Percentiles rank a stretch among this genome's conserved stretches.
Conservation (phyloP, 768 basidiomycete species). For the Mycena belliarum region DNA sequence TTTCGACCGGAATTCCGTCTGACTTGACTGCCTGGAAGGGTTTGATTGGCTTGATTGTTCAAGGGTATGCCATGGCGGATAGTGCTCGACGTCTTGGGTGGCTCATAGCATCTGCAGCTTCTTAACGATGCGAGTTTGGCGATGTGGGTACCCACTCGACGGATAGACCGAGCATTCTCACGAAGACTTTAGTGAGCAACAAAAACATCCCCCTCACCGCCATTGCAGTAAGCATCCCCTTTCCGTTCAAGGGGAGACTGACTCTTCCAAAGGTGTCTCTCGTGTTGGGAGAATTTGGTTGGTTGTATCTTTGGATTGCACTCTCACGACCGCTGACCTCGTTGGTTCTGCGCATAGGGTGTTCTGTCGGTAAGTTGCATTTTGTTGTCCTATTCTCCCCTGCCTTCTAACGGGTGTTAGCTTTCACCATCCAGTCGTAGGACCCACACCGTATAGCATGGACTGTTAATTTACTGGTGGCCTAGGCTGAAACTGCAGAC, state of each 20-base stretch:
- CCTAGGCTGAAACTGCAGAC: constrained; percentile 44
- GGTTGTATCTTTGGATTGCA: too few relatives aligned
- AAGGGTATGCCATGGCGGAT: constrained; percentile 37
- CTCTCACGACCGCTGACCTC: too few relatives aligned
- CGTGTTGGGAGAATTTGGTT: constrained; percentile 49
- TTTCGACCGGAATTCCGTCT: background rate
- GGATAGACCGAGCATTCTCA: constrained; percentile 2
- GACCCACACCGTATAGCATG: constrained; percentile 14
- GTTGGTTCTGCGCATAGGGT: constrained; percentile 23
- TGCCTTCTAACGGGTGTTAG: constrained; percentile 26
- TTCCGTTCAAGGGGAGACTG: background rate
- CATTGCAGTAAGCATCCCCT: constrained; percentile 38
- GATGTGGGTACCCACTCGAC: constrained; percentile 32
- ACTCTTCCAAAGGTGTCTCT: constrained; percentile 35
- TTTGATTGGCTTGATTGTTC: constrained; percentile 56
- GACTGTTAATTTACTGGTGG: background rate
- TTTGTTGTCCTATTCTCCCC: background rate
- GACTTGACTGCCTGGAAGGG: constrained; percentile 33
- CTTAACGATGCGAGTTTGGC: constrained; percentile 44
- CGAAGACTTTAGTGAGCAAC: constrained; percentile 45
- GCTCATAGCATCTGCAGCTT: constrained; percentile 32
- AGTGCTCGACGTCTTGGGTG: background rate
- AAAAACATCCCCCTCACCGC: constrained; percentile 43
- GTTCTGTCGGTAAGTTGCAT: constrained; percentile 41
- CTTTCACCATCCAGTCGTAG: constrained; percentile 50